A percentile compares a stretch with the other conserved stretches of the same genome.
Evolutionary conservation across 2,329 filamentous ascomycete species (phyloP).

Genomic region (Nemania abortiva): DNA sequence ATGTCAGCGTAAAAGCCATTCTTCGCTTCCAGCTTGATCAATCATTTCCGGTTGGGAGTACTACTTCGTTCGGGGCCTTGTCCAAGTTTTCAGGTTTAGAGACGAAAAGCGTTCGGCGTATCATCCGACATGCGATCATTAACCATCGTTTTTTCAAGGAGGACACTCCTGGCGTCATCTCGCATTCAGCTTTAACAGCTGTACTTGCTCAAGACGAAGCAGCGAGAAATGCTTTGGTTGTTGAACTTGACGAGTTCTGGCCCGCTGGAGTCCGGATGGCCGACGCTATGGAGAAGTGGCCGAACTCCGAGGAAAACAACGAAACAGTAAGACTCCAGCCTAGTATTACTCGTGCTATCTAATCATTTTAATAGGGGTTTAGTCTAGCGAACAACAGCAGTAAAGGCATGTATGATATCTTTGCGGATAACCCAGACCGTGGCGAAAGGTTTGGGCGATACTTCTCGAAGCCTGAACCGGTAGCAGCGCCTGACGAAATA

Average conservation of each 20-base stretch:
- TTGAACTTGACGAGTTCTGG: conserved; percentile 46
- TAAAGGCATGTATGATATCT: conserved; percentile 45
- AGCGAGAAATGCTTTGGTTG: conserved; percentile 41
- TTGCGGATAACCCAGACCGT: conserved; percentile 41
- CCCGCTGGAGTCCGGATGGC: conserved; percentile 41
- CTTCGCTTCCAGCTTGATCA: conserved; percentile 40
- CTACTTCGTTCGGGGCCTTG: conserved; percentile 35
- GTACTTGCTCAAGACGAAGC: conserved; percentile 37
- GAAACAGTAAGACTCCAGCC: conserved; percentile 39
- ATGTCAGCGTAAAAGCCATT: conserved; percentile 40
- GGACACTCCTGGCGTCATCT: conserved; percentile 46
- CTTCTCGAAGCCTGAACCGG: conserved; percentile 36
- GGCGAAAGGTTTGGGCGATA: conserved; percentile 38
- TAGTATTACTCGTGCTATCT: background rate
- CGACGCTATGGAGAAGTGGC: conserved; percentile 48
- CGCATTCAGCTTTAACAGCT: conserved; percentile 45
- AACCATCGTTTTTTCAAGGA: conserved; percentile 51
- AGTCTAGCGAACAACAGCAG: conserved; percentile 44
- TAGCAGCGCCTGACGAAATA: conserved; percentile 29
- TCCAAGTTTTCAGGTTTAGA: conserved; percentile 35
- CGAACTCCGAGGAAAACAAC: conserved; percentile 44
- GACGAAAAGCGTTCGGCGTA: conserved; percentile 40
- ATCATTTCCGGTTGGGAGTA: conserved; percentile 37
- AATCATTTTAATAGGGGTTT: conserved; percentile 36
- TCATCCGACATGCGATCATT: conserved; percentile 50